Base-by-base conservation (phyloP, 2,329 filamentous ascomycete species). In the Colletotrichum tamarilloi region DNA sequence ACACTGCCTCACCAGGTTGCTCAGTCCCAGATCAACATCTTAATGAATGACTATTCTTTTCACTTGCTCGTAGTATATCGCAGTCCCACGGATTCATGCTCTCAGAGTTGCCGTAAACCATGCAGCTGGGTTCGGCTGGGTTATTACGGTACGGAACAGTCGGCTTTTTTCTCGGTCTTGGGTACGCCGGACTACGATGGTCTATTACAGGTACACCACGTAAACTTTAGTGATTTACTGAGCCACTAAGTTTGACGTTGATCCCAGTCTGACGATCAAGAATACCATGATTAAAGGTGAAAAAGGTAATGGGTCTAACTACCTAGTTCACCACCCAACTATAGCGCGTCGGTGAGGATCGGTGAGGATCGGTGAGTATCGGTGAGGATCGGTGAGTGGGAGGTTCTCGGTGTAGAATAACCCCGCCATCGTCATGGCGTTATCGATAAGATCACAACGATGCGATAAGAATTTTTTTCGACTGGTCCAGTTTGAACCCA, bases 391-490 rank as follows among this genome's bases (percentile, higher is more conserved):
- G 59, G 38, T 52, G 19, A 62, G 59, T 5, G 38, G 1, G 19
- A 22, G 19, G 22, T 55, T n/a, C 9, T 56, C 57, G 35, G 63
- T 68, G 22, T 32, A 8, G 42, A 49, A 16, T 53, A 53, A 69
- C 66, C 58, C 60, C 56, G 55, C 49, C 62, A 71, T 64, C 28
- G 65, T 65, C 46, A 30, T 35, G 14, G 6, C 26, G n/a, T 62
- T 71, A 75, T 75, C 72, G 72, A 75, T 74, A 75, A 71, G 67
- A 57, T 16, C 19, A 38, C 5, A 19, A 16, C 32, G 4, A 7
- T 7, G 55, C 68, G 74, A 76, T 76, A 75, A 76, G 69, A 71
- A 19, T 71, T 76, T 75, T 74, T 62, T 60, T 49, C 9, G 24
- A 56, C 22, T 32, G 53, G 59, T 42, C 24, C 53, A 49, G 35